Evolutionary conservation across 768 basidiomycete genomes (phyloP), one percentile per base, ranked within the genome.

Genomic region (Leccinum uliginosum): DNA sequence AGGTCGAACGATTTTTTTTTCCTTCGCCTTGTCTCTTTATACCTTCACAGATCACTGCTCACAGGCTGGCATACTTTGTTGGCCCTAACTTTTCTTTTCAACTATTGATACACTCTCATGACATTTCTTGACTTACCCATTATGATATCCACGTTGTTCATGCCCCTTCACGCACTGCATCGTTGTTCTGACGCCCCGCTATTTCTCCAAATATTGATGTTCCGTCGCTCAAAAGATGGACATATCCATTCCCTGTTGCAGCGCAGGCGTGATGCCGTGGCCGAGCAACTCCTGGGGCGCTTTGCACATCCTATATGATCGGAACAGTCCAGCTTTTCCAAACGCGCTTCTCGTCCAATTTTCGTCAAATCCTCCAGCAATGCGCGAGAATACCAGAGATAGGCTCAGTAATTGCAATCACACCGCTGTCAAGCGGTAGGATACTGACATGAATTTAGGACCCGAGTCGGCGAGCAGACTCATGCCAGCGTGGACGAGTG

Each of bases 271-370:
- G 24, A 87, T 68, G 55, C 82, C 86, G 60, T 74, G 73, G 53
- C 82, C 78, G 74, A 91, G 91, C 10, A 75, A 76, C 15, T 78
- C 71, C n/a, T 81, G 34, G 89, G 83, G 68, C 82, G 81, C 59
- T 73, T 76, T 17, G 94, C 86, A 68, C 97, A 98, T 11, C 79
- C 78, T 59, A 98, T 71, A 72, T 98, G 97, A 73, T 98, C 90
- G 68, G 9, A 97, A 98, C 62, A 94, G 10, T 43, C 10, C 11
- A 43, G 40, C n/a, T 5, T 43, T 43, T 19, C 40, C 40, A n/a
- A 9, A 3, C 15, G 38, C 38, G 9, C n/a, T 9, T n/a, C 38
- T 6, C n/a, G 38, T n/a, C 17, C 38, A 40, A 40, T 40, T 40
- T 40, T 9, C 38, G n/a, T 10, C n/a, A 9, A 19, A 5, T 19